Conservation (phyloP, 2,329 filamentous ascomycete genomes). For the Pestalotiopsis sp. region DNA sequence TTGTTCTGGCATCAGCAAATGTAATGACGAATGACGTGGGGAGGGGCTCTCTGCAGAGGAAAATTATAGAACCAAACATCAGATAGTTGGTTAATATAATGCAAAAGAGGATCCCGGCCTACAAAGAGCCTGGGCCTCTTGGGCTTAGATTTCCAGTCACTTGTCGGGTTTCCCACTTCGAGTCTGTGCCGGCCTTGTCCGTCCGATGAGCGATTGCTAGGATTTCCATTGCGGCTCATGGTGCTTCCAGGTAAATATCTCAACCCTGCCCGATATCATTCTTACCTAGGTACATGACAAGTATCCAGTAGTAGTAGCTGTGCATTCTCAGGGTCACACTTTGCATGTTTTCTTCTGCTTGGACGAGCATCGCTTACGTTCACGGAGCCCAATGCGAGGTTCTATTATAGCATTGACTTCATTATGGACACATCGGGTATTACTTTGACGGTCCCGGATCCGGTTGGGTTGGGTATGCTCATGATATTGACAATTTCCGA, state of each 20-base stretch:
- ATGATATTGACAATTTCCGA: not conserved
- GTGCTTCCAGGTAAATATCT: too few relatives aligned
- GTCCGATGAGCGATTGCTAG: too few relatives aligned
- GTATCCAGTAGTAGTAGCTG: too few relatives aligned
- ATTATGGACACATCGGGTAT: not conserved
- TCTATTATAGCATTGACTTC: too few relatives aligned
- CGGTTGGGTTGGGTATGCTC: not conserved
- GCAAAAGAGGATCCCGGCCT: not conserved
- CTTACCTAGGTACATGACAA: too few relatives aligned
- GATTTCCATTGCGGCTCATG: too few relatives aligned
- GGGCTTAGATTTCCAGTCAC: not conserved
- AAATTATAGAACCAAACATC: constrained; percentile 13
- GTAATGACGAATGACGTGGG: constrained; percentile 17
- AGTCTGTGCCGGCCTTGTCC: too few relatives aligned
- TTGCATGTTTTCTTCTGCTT: too few relatives aligned
- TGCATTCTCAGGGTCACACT: too few relatives aligned
- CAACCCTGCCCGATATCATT: too few relatives aligned
- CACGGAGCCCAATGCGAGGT: too few relatives aligned
- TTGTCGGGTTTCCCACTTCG: not conserved
- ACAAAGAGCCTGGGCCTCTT: not conserved
- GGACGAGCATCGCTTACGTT: too few relatives aligned
- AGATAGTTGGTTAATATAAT: constrained; percentile 5
- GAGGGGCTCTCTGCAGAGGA: constrained; percentile 10
- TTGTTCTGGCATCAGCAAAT: constrained; percentile 21
- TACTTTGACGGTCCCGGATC: not conserved